phyloP scores from a whole-genome alignment of 2,329 filamentous ascomycete genomes.

The Fusarium sp. region DNA sequence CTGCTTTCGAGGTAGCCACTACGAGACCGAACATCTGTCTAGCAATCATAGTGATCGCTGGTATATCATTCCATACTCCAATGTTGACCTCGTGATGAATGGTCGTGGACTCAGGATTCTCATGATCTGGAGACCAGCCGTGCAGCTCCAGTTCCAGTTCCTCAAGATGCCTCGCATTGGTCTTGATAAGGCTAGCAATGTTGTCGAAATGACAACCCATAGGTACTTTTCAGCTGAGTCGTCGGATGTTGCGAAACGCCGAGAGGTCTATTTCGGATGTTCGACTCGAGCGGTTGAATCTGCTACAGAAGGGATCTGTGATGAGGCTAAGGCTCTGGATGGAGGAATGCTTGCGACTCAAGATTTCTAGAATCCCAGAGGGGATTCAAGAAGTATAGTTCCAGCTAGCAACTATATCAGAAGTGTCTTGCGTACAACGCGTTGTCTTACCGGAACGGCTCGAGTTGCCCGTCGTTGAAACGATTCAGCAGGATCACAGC shows the following conservation, averaged over 20 bases:
- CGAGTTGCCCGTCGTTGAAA: not conserved
- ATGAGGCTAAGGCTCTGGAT: not conserved
- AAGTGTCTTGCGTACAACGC: accelerated
- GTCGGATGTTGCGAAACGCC: not conserved
- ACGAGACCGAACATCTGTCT: not conserved
- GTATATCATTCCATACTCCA: not conserved
- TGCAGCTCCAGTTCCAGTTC: not conserved
- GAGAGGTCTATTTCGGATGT: not conserved
- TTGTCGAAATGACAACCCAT: not conserved
- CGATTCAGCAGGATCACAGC: not conserved
- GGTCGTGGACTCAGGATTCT: not conserved
- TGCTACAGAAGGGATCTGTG: not conserved
- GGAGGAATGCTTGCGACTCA: not conserved
- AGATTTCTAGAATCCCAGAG: not conserved
- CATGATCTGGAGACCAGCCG: not conserved
- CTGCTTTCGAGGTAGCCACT: accelerated
- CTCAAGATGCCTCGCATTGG: not conserved
- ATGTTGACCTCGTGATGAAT: accelerated
- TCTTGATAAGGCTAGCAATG: accelerated
- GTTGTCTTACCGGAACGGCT: not conserved
- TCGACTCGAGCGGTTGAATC: slow-evolving; percentile 5
- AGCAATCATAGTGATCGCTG: not conserved
- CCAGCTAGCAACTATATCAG: not conserved
- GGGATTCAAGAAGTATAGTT: not conserved
- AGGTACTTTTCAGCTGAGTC: not conserved